Evolutionary conservation across 768 basidiomycete species (phyloP).

Genomic region (Suillus ampliporus): DNA sequence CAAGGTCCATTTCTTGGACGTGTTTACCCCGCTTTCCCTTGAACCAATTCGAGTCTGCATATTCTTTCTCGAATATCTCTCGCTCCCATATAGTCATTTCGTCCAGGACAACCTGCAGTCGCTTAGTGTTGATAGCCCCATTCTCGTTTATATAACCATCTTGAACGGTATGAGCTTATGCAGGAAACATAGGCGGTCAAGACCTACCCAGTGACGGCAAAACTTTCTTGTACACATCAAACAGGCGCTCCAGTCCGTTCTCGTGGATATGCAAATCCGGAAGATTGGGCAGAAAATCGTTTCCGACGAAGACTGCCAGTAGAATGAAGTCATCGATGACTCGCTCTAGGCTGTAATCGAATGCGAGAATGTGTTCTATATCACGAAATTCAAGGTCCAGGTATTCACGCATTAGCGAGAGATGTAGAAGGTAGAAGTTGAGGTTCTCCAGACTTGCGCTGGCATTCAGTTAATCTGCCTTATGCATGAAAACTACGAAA

Average conservation of each 20-base stretch:
- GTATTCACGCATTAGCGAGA: slow-evolving; percentile 95
- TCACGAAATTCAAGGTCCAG: slow-evolving; percentile 93
- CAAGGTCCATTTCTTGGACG: slow-evolving; percentile 66
- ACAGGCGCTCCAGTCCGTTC: slow-evolving; percentile 91
- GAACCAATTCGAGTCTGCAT: slow-evolving; percentile 89
- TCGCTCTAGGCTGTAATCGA: slow-evolving; percentile 88
- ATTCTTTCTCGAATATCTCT: slow-evolving; percentile 92
- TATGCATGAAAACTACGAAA: slow-evolving; percentile 13
- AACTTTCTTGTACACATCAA: slow-evolving; percentile 94
- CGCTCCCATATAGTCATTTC: slow-evolving; percentile 89
- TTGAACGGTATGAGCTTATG: slow-evolving; percentile 35
- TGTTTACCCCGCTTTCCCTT: slow-evolving; percentile 90
- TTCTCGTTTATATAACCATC: slow-evolving; percentile 94
- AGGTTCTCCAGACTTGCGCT: slow-evolving; percentile 65
- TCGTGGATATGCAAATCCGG: slow-evolving; percentile 98
- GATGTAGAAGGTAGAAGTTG: slow-evolving; percentile 94
- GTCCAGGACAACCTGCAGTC: slow-evolving; percentile 86
- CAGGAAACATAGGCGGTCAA: not conserved
- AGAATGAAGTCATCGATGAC: slow-evolving; percentile 98
- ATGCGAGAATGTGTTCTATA: slow-evolving; percentile 68
- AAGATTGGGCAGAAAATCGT: slow-evolving; percentile 95
- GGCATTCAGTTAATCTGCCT: slow-evolving; percentile 15
- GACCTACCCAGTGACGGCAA: slow-evolving; percentile 72
- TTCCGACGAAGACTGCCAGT: slow-evolving; percentile 95
- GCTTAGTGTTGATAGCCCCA: slow-evolving; percentile 77